phyloP scores from a whole-genome alignment of 2,329 filamentous ascomycete species.

The Stemphylium vesicarium region DNA sequence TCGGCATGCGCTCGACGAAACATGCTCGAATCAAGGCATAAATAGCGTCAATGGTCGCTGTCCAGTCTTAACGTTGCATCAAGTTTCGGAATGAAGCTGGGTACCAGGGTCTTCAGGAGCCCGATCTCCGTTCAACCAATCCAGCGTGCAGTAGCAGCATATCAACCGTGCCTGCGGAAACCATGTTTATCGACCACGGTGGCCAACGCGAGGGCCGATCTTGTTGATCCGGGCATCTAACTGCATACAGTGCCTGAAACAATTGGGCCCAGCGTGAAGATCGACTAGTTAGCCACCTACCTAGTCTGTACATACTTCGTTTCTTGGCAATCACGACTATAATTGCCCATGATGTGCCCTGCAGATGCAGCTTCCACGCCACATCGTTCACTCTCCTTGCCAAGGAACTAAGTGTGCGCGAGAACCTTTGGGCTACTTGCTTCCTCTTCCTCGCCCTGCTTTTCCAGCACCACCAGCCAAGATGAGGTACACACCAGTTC shows the following conservation, averaged over 20 bases:
- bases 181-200: not conserved
- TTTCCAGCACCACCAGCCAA: not conserved
- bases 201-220: not conserved
- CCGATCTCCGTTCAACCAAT: not conserved
- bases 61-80: not conserved
- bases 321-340: conserved; percentile 10
- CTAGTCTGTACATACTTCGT: not conserved
- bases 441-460: not conserved
- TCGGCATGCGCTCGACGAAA: not conserved
- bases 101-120: not conserved
- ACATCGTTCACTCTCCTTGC: not conserved
- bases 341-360: not conserved
- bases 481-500: conserved; percentile 42
- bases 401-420: not conserved
- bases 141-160: not conserved
- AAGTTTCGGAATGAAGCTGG: not conserved
- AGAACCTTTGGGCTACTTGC: not conserved
- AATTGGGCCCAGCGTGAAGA: not conserved
- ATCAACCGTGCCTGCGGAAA: not conserved
- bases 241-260: not conserved
- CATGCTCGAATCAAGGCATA: not conserved
- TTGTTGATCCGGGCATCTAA: not conserved
- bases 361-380: not conserved
- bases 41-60: not conserved
- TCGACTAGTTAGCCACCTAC: not conserved